Percentiles rank a stretch among this genome's conserved stretches.
Conservation (phyloP, 768 basidiomycete genomes). For the Pulveroboletus sp. region DNA sequence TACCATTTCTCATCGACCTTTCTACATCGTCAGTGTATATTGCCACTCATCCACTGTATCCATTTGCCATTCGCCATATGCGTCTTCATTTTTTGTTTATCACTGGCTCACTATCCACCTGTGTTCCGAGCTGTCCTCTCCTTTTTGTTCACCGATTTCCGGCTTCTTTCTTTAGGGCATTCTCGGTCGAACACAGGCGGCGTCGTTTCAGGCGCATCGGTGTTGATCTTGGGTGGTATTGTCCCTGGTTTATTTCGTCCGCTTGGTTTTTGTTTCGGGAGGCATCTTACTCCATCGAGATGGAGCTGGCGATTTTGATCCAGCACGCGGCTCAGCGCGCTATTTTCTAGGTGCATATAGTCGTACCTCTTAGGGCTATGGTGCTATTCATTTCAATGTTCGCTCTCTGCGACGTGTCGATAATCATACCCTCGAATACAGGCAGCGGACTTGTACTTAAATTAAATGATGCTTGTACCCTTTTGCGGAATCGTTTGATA, state of each 20-base stretch:
- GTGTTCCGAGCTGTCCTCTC: slow-evolving; percentile 18
- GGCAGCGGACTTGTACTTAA: too few relatives aligned
- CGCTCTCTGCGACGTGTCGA: too few relatives aligned
- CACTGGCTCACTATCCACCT: slow-evolving; percentile 1
- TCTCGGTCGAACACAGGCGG: slow-evolving; percentile 1
- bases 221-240: slow-evolving; percentile 1
- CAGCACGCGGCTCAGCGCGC: slow-evolving; percentile 6
- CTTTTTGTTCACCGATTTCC: slow-evolving; percentile 1
- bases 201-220: neutral
- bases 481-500: slow-evolving; percentile 14
- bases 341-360: slow-evolving; percentile 2
- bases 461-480: neutral
- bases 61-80: slow-evolving; percentile 23
- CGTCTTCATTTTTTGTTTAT: slow-evolving; percentile 18
- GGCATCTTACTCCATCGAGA: slow-evolving; percentile 11
- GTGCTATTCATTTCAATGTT: too few relatives aligned
- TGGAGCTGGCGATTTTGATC: slow-evolving; percentile 21
- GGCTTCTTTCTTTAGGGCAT: neutral
- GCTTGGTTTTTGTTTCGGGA: slow-evolving; percentile 6
- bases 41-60: slow-evolving; percentile 30
- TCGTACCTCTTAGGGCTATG: neutral
- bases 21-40: slow-evolving; percentile 29
- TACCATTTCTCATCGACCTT: slow-evolving; percentile 10
- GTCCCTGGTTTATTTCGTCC: slow-evolving; percentile 6
- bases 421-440: too few relatives aligned